A percentile compares a stretch with the other conserved stretches of the same genome.
phyloP scores from a whole-genome alignment of 164 flowering plant species.

The Vitis cinerea region DNA sequence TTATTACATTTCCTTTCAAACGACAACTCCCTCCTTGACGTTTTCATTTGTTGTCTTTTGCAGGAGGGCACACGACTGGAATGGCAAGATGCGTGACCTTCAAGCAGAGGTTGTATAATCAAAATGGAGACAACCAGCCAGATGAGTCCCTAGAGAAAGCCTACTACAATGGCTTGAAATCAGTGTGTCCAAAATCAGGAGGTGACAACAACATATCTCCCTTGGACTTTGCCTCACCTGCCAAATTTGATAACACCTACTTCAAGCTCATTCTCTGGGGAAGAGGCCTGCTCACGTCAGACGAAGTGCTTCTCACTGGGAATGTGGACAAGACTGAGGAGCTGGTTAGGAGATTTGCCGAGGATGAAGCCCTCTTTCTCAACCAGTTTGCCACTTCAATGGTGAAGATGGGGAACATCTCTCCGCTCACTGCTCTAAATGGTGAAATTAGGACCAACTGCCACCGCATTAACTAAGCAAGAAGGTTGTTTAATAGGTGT shows the following conservation, averaged over 20 bases:
- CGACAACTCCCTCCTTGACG: neutral
- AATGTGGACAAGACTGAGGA: constrained; percentile 31
- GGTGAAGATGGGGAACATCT: constrained; percentile 84
- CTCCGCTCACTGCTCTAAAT: constrained; percentile 59
- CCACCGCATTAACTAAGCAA: constrained; percentile 23
- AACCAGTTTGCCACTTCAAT: constrained; percentile 76
- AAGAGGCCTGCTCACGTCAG: constrained; percentile 80
- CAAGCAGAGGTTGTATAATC: constrained; percentile 88
- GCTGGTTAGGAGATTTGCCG: constrained; percentile 50
- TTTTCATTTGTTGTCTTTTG: neutral
- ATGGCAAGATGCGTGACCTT: constrained; percentile 78
- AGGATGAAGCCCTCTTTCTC: constrained; percentile 61
- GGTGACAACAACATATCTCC: constrained; percentile 85
- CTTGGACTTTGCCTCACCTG: constrained; percentile 70
- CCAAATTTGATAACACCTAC: constrained; percentile 79
- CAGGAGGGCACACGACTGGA: constrained; percentile 91
- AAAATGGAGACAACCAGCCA: constrained; percentile 73
- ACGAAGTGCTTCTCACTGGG: constrained; percentile 74
- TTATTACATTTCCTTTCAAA: no score
- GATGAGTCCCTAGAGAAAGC: constrained; percentile 65
- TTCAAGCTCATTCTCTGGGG: constrained; percentile 75
- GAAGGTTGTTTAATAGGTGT: neutral
- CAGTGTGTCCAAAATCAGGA: constrained; percentile 72
- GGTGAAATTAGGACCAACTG: constrained; percentile 89
- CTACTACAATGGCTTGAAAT: constrained; percentile 50